Percentiles rank a stretch among this genome's conserved stretches.
phyloP scores from a whole-genome alignment of 106 monocot species.

The Dioscorea alata region DNA sequence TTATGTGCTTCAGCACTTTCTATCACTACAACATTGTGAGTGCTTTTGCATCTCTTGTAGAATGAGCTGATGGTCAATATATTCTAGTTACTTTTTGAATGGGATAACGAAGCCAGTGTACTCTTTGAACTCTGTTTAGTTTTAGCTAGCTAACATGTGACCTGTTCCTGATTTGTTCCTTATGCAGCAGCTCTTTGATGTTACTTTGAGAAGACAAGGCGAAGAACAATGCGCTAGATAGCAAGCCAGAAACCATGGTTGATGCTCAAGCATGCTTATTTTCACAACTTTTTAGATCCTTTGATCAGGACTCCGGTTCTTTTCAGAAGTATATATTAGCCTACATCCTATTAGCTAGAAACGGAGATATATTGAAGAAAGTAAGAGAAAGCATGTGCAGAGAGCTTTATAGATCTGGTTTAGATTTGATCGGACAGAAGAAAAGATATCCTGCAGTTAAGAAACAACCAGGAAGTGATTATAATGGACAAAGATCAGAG shows the following conservation, averaged over 20 bases:
- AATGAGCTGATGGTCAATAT: too few species aligned
- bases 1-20: too few species aligned
- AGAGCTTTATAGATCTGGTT: background rate
- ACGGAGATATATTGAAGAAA: slow-evolving; percentile 1
- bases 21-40: too few species aligned
- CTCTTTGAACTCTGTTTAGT: too few species aligned
- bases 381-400: background rate
- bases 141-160: too few species aligned
- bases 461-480: slow-evolving; percentile 1
- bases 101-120: too few species aligned
- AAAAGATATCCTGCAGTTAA: slow-evolving; percentile 7
- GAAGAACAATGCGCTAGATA: background rate
- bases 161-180: too few species aligned
- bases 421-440: slow-evolving; percentile 1
- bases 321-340: slow-evolving; percentile 16
- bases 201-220: background rate
- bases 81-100: too few species aligned
- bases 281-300: background rate
- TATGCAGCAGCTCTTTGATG: too few species aligned
- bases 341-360: slow-evolving; percentile 13
- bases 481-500: slow-evolving; percentile 11
- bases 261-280: slow-evolving; percentile 6
- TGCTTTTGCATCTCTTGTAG: too few species aligned
- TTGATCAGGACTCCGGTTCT: slow-evolving; percentile 6
- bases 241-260: slow-evolving; percentile 6